Base-by-base conservation (phyloP, 2,329 filamentous ascomycete species). In the Neospermospora avenae region DNA sequence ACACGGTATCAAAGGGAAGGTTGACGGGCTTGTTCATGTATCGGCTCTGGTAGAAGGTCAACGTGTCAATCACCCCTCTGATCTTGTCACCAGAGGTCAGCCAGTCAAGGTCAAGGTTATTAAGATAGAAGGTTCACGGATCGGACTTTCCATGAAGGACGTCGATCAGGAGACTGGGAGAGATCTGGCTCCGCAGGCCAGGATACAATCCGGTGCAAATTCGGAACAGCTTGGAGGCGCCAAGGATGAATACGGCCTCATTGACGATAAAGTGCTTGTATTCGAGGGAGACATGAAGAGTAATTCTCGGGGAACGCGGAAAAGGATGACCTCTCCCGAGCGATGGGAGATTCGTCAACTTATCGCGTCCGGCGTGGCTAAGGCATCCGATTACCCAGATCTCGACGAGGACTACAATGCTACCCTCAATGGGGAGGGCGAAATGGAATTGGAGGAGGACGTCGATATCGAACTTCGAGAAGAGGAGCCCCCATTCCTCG, bases 281-380 rank as follows among this genome's bases (percentile, higher is more conserved):
- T 84, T 91, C 61, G 86, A 90, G 68, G 80, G 78, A 44, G 81
- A 84, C 41, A 80, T 80, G 31, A 77, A 81, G 55, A 51, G 67
- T 51, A 78, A 80, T 42, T 81, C 79, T 0, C 78, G 81, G 66
- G 83, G 81, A 48, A 88, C 88, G 58, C 91, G 90, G 73, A 99
- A 99, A 78, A 84, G 95, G 55, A 88, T 98, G 87, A 98, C 93
- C 0, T 97, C 93, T 14, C 95, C 95, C 1, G 95, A 99, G 73
- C 81, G 95, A 71, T 99, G 95, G 93, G 95, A 99, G 74, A 97
- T 99, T 64, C 86, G 93, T 63, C 95, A 99, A 72, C 81, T 99
- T 55, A 98, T 99, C 70, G 92, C 93, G 3, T 96, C 95, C 4
- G 95, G 96, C 48, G 93, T 96, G 8, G 89, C 91, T 18, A 96